phyloP scores from a whole-genome alignment of 1,139 yeast species.

The Yamadazyma dendronema region DNA sequence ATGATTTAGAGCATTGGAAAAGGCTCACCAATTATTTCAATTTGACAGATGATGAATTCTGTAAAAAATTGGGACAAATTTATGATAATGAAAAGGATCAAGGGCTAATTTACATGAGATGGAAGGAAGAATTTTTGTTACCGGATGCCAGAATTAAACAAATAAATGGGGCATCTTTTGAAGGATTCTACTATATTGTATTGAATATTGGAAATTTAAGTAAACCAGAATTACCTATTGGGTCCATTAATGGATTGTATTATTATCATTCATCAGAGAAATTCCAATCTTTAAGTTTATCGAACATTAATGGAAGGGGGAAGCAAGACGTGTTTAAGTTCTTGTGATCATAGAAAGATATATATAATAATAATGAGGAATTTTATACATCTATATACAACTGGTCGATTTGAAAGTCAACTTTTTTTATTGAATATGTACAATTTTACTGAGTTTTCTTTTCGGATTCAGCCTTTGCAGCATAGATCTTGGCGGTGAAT shows the following conservation, averaged over 20 bases:
- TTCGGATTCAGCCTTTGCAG: constrained; percentile 10
- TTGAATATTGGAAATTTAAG: constrained; percentile 60
- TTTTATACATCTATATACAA: not conserved
- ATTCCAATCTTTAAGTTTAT: constrained; percentile 54
- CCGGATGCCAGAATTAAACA: constrained; percentile 74
- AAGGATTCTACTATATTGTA: constrained; percentile 87
- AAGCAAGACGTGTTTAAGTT: constrained; percentile 12
- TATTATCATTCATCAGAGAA: constrained; percentile 76
- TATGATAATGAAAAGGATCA: constrained; percentile 30
- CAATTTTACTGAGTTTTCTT: constrained; percentile 2
- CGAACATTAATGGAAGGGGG: constrained; percentile 31
- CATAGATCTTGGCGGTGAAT: constrained; percentile 75
- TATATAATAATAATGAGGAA: not conserved
- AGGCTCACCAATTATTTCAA: constrained; percentile 53
- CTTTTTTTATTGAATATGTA: not conserved
- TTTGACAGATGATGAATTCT: constrained; percentile 25
- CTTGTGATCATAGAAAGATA: constrained; percentile 8
- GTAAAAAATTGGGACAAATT: constrained; percentile 27
- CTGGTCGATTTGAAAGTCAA: too few relatives aligned
- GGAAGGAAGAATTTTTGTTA: constrained; percentile 87
- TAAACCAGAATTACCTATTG: constrained; percentile 26
- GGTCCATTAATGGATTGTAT: constrained; percentile 75
- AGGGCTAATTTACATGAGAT: constrained; percentile 75
- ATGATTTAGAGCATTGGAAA: constrained; percentile 86
- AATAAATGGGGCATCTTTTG: constrained; percentile 82